Percentiles rank a stretch among this genome's conserved stretches.
Conservation (phyloP, 495 filamentous ascomycete species). For the Trichoderma asperelloides region DNA sequence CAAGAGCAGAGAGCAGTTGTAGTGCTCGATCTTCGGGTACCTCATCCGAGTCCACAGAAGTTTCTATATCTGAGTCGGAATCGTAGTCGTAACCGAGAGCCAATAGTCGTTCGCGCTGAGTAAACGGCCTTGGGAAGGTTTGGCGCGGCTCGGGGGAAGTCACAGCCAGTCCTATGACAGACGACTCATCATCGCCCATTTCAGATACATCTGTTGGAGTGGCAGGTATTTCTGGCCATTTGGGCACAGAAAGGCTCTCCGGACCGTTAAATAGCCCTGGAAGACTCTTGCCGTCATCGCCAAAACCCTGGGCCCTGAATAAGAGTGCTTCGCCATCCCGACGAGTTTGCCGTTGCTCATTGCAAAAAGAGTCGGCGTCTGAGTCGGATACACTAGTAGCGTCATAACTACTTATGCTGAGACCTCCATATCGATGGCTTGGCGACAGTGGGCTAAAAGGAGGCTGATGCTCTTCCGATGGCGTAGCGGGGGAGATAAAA, state of each 20-base stretch:
- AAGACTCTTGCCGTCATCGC: slow-evolving; percentile 22
- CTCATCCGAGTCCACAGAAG: neutral
- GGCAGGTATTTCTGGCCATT: slow-evolving; percentile 5
- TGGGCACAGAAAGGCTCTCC: neutral
- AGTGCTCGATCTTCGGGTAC: neutral
- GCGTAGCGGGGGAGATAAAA: neutral
- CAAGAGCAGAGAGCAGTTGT: neutral
- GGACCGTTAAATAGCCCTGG: slow-evolving; percentile 26
- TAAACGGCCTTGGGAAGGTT: neutral
- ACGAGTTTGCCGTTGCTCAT: slow-evolving; percentile 18
- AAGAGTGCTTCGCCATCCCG: slow-evolving; percentile 38
- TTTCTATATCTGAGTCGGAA: neutral
- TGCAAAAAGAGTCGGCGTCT: slow-evolving; percentile 22
- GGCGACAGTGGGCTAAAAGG: neutral
- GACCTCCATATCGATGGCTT: slow-evolving; percentile 13
- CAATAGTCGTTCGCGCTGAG: neutral
- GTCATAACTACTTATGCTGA: neutral
- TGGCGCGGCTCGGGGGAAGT: neutral
- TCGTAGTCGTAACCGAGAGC: slow-evolving; percentile 1
- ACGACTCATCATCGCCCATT: neutral
- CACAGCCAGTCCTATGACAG: neutral
- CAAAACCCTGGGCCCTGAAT: slow-evolving; percentile 31
- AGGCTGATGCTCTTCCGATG: neutral
- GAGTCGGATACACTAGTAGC: slow-evolving; percentile 2
- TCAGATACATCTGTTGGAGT: neutral